Evolutionary conservation across 306 rosid genomes (phyloP).

Genomic region (Dryas drummondii): DNA sequence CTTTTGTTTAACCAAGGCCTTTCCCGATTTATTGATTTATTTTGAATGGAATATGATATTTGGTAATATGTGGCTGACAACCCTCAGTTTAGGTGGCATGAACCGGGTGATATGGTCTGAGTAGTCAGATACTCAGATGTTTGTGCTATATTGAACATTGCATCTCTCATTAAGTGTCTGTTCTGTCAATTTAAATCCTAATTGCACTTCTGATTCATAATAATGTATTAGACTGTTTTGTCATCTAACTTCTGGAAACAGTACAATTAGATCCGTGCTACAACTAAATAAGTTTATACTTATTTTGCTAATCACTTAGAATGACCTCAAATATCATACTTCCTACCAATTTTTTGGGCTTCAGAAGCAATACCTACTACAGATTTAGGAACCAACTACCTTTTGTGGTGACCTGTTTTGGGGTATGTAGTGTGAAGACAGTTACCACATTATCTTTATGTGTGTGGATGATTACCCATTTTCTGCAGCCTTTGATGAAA

Average conservation of each 20-base stretch:
- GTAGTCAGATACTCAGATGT: no score
- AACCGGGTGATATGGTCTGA: no score
- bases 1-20: background rate
- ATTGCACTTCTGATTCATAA: background rate
- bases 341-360: background rate
- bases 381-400: background rate
- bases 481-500: background rate
- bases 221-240: background rate
- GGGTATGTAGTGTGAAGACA: background rate
- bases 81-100: no score
- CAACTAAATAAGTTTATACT: background rate
- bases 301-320: background rate
- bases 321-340: background rate
- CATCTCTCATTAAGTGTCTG: background rate
- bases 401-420: background rate
- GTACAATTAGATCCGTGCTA: background rate
- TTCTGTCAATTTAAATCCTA: background rate
- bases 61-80: no score
- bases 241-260: background rate
- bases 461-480: background rate
- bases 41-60: no score
- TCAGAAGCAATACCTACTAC: slow-evolving; percentile 5
- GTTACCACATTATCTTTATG: background rate
- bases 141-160: background rate
- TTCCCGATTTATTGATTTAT: background rate